Evolutionary conservation across 2,329 filamentous ascomycete genomes (phyloP), one percentile per base, ranked within the genome.

Genomic region (Botrytis tulipae): DNA sequence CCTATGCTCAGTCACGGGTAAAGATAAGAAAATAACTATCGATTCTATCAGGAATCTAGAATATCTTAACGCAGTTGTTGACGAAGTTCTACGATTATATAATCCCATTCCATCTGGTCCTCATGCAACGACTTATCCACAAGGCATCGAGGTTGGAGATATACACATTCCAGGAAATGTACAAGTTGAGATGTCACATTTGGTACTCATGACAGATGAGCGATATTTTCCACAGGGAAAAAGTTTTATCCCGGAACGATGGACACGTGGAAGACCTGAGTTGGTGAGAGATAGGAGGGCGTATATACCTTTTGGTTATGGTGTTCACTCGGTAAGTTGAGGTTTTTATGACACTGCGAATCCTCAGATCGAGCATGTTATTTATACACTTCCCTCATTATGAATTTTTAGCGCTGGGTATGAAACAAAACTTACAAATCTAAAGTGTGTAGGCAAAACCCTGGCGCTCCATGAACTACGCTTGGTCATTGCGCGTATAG

Each of bases 231-330:
- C 65, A 4, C 70, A 69, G 22, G 70, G 70, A 3, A 46, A 65
- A 9, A 72, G 75, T 40, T 76, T 72, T 48, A 75, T 76, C 16
- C 75, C 76, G 3, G 74, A 77, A 42, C 44, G 76, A 46, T 77
- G 75, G 75, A 66, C 60, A 7, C 71, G 59, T 22, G 75, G 73
- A 65, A 74, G 66, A 60, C 35, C 42, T 2, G 75, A 73, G 16
- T 60, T 74, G 6, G 60, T 76, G 40, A 69, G 54, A 37, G 75
- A 77, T 37, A 67, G 72, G 22, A 71, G 73, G 57, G 76, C 76
- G 5, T 77, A 67, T 69, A 72, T 74, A 59, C 76, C 74, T 1
- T 77, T 77, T 40, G 76, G 75, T 3, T 75, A 74, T 71, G 75
- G 76, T 20, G 75, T 74, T 37, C 74, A 77, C 60, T 72, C 68